Percentiles rank a stretch among this genome's conserved stretches.
phyloP scores from a whole-genome alignment of 208 protist genomes.

The Wallacemonas collosoma region DNA sequence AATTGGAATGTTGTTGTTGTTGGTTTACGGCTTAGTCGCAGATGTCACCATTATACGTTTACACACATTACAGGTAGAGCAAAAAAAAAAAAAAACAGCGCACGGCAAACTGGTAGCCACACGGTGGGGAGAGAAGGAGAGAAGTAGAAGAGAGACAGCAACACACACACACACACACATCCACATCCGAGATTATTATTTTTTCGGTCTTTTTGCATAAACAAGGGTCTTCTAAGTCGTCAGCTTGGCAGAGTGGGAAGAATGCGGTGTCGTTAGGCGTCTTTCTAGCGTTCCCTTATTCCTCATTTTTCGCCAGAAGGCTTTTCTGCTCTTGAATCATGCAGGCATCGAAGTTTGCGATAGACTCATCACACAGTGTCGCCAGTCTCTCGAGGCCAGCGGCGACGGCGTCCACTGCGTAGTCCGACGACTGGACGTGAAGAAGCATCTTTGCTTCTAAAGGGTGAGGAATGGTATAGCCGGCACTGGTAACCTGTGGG shows the following conservation, averaged over 20 bases:
- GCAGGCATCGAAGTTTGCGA: conserved; percentile 74
- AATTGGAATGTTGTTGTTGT: not conserved
- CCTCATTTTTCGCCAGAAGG: conserved; percentile 15
- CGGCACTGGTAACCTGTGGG: conserved; percentile 81
- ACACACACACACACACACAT: no score
- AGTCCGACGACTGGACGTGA: conserved; percentile 88
- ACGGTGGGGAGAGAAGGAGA: no score
- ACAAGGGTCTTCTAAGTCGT: no score
- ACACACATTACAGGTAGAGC: not conserved
- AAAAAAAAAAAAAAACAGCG: not conserved
- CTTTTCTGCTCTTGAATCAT: conserved; percentile 41
- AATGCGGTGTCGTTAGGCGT: not conserved
- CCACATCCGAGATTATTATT: conserved; percentile 8
- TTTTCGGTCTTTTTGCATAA: not conserved
- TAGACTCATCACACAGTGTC: conserved; percentile 75
- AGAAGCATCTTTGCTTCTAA: conserved; percentile 93
- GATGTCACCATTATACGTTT: not conserved
- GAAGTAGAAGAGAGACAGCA: no score
- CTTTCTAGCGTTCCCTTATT: conserved; percentile 1
- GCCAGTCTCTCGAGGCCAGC: conserved; percentile 81
- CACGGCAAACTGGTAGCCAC: no score
- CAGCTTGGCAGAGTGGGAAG: not conserved
- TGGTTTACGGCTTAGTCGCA: not conserved
- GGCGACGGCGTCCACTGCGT: conserved; percentile 85
- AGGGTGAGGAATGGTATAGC: conserved; percentile 94